phyloP scores from a whole-genome alignment of 2,329 filamentous ascomycete genomes.

The Truncatella angustata region DNA sequence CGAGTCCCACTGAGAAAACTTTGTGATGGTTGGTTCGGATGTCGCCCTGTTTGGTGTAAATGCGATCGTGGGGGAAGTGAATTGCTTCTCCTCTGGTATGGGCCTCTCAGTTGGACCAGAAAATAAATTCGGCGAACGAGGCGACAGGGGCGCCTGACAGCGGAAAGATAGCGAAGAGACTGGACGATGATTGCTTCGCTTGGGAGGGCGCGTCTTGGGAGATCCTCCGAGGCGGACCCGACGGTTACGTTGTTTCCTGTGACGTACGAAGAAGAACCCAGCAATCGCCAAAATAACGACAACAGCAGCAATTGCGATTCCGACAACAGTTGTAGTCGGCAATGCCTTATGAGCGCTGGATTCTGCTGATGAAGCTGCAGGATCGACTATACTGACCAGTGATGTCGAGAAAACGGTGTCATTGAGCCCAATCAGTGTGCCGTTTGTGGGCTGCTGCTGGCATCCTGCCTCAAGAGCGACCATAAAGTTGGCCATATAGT shows the following conservation, averaged over 20 bases:
- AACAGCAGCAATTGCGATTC: conserved; percentile 39
- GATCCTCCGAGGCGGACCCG: conserved; percentile 24
- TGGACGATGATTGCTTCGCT: conserved; percentile 31
- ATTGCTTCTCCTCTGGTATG: conserved; percentile 28
- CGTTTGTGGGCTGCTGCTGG: conserved; percentile 40
- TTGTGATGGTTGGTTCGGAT: conserved; percentile 14
- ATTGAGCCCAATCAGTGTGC: conserved; percentile 37
- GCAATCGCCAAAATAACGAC: conserved; percentile 35
- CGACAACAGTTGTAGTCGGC: conserved; percentile 39
- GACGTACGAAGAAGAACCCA: conserved; percentile 42
- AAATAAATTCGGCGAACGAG: conserved; percentile 37
- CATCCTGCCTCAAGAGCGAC: conserved; percentile 52
- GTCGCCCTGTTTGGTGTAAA: conserved; percentile 20
- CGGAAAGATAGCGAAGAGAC: conserved; percentile 49
- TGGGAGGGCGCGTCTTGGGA: conserved; percentile 16
- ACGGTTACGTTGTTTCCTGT: conserved; percentile 42
- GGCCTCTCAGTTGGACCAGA: conserved; percentile 16
- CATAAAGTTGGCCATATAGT: conserved; percentile 50
- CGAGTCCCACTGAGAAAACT: conserved; percentile 8
- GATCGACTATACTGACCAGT: conserved; percentile 33
- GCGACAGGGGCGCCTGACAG: conserved; percentile 45
- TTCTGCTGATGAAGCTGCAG: conserved; percentile 17
- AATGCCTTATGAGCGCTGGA: conserved; percentile 22
- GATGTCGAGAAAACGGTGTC: conserved; percentile 42
- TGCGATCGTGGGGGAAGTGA: conserved; percentile 13